These are phyloP conservation scores for Phytophthora aleatoria DNA, from an alignment of 352 stramenopile species.

Conservation along the genomic window DNA sequence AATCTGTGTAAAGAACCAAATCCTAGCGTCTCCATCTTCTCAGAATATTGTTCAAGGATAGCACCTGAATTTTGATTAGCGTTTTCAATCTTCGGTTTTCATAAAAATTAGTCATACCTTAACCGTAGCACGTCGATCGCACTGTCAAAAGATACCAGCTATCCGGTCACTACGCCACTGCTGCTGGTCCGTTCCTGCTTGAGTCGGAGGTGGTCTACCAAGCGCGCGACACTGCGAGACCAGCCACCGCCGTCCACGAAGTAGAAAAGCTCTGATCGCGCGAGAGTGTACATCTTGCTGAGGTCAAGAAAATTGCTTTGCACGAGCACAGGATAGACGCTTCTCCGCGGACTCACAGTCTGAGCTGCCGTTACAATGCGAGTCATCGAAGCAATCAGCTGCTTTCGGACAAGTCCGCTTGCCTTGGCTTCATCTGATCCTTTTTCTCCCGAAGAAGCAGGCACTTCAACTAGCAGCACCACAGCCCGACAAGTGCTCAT, in stretches of 20 bases:
- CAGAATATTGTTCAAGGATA: not conserved
- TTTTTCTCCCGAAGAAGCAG: conserved; percentile 18
- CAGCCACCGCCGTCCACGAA: conserved; percentile 60
- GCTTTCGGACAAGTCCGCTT: conserved; percentile 37
- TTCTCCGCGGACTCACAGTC: conserved; percentile 28
- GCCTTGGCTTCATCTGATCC: conserved; percentile 31
- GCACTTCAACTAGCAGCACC: conserved; percentile 43
- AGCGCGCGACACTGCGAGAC: conserved; percentile 42
- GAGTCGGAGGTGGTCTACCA: conserved; percentile 50
- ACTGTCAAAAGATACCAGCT: not conserved
- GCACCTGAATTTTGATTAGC: not conserved
- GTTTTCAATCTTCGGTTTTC: no score
- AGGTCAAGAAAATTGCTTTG: conserved; percentile 68
- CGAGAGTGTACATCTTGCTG: conserved; percentile 77
- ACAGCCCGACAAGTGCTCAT: conserved; percentile 34
- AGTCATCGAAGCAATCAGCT: conserved; percentile 44
- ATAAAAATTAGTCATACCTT: no score
- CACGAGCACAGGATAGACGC: conserved; percentile 61
- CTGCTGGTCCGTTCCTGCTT: conserved; percentile 38
- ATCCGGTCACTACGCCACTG: not conserved
- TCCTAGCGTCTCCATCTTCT: not conserved
- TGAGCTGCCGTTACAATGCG: conserved; percentile 45
- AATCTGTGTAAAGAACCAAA: not conserved
- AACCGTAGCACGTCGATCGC: no score
- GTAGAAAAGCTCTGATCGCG: conserved; percentile 70